phyloP scores from a whole-genome alignment of 2,329 filamentous ascomycete species.

The Aspergillus ustus region DNA sequence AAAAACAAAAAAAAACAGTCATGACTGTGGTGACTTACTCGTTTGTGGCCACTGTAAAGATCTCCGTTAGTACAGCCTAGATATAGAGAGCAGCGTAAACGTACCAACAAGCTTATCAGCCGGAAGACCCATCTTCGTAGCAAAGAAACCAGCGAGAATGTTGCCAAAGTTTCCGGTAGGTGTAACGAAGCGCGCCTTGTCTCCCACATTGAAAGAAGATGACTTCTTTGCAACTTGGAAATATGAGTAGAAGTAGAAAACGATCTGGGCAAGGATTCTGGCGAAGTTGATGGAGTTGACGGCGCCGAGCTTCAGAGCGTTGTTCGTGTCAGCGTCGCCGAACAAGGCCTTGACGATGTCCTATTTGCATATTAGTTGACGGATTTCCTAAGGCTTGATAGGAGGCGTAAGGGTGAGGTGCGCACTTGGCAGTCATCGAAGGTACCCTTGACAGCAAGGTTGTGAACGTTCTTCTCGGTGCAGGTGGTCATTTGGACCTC shows the following conservation, averaged over 20 bases:
- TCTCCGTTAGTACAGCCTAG: slow-evolving; percentile 2
- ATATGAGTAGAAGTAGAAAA: slow-evolving; percentile 96
- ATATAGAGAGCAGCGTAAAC: neutral
- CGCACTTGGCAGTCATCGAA: slow-evolving; percentile 86
- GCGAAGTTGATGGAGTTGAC: slow-evolving; percentile 98
- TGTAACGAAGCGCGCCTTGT: slow-evolving; percentile 76
- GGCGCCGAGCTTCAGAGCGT: slow-evolving; percentile 80
- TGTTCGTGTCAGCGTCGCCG: slow-evolving; percentile 81
- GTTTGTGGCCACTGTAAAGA: slow-evolving; percentile 17
- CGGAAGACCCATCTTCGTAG: slow-evolving; percentile 85
- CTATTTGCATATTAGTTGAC: slow-evolving; percentile 23
- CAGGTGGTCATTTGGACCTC: slow-evolving; percentile 98
- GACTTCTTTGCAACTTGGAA: slow-evolving; percentile 72
- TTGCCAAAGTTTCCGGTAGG: slow-evolving; percentile 98
- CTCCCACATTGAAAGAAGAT: slow-evolving; percentile 60
- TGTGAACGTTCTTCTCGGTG: slow-evolving; percentile 88
- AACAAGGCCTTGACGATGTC: slow-evolving; percentile 95
- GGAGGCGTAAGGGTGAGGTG: neutral
- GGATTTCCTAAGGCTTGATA: neutral
- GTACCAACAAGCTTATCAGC: slow-evolving; percentile 74
- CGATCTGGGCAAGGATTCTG: slow-evolving; percentile 92
- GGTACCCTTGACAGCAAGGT: slow-evolving; percentile 83
- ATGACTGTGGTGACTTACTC: neutral
- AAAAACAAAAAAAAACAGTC: too few species aligned
- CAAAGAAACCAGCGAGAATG: slow-evolving; percentile 87